phyloP scores from a whole-genome alignment of 2,329 filamentous ascomycete genomes.

The Paecilomyces fulvus region DNA sequence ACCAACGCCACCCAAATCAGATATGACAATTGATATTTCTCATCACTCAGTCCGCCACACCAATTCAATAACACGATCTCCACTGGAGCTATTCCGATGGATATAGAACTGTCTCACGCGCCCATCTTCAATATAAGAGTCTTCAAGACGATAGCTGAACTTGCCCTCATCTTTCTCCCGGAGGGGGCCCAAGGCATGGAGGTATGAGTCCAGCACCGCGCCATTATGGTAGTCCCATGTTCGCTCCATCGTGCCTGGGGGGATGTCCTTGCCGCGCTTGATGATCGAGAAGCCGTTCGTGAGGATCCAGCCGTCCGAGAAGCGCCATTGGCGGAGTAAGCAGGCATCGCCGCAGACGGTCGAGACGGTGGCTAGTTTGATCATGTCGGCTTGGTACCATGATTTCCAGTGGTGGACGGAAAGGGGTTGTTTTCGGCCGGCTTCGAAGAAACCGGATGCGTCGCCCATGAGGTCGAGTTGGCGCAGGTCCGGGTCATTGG shows the following conservation, averaged over 20 bases:
- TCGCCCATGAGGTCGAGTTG: slow-evolving; percentile 52
- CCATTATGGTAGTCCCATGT: slow-evolving; percentile 44
- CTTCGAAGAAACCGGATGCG: slow-evolving; percentile 53
- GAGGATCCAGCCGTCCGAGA: slow-evolving; percentile 41
- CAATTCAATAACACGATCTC: slow-evolving; percentile 34
- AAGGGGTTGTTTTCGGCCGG: slow-evolving; percentile 42
- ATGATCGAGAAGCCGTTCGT: slow-evolving; percentile 53
- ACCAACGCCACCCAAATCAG: neutral
- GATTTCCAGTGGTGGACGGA: slow-evolving; percentile 58
- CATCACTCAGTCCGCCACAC: slow-evolving; percentile 21
- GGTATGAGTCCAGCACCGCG: slow-evolving; percentile 36
- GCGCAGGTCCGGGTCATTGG: slow-evolving; percentile 46
- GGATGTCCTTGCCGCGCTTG: slow-evolving; percentile 37
- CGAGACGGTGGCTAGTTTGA: slow-evolving; percentile 42
- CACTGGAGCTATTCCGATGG: slow-evolving; percentile 32
- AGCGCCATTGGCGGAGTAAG: slow-evolving; percentile 49
- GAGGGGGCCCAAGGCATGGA: slow-evolving; percentile 48
- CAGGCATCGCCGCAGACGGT: slow-evolving; percentile 49
- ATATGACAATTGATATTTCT: neutral
- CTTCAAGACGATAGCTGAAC: slow-evolving; percentile 44
- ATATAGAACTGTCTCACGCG: slow-evolving; percentile 50
- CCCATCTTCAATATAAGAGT: slow-evolving; percentile 36
- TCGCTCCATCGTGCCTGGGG: slow-evolving; percentile 40
- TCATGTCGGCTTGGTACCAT: slow-evolving; percentile 47
- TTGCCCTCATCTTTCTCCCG: slow-evolving; percentile 39